Percentiles rank a stretch among this genome's conserved stretches.
Conservation (phyloP, 176 grass and related monocot species). For the Cenchrus fungigraminus region DNA sequence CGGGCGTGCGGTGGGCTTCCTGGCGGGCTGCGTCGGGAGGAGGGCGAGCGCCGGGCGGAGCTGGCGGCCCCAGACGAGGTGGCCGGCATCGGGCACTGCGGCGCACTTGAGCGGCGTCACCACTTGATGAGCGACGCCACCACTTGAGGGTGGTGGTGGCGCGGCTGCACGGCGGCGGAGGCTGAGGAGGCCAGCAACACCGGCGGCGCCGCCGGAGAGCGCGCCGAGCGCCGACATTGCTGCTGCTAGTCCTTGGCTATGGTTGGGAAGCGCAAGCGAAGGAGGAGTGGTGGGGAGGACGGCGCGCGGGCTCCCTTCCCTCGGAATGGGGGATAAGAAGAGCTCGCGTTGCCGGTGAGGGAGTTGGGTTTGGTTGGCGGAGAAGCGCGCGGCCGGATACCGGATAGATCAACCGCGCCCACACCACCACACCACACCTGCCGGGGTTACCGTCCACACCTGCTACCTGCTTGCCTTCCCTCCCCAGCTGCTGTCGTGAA, state of each 20-base stretch:
- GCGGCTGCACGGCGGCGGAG: slow-evolving; percentile 40
- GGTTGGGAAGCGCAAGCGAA: too few species aligned
- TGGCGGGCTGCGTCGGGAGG: neutral
- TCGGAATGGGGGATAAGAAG: too few species aligned
- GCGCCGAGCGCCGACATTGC: slow-evolving; percentile 68
- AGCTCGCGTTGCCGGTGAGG: too few species aligned
- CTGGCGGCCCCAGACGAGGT: slow-evolving; percentile 76
- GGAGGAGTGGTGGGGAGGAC: neutral
- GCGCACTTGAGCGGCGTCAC: neutral
- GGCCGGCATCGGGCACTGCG: slow-evolving; percentile 54
- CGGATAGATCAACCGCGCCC: too few species aligned
- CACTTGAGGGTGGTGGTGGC: neutral
- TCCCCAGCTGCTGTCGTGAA: too few species aligned
- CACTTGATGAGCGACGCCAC: too few species aligned
- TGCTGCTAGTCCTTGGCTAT: neutral
- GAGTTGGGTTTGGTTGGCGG: too few species aligned
- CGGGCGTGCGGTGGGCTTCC: slow-evolving; percentile 36
- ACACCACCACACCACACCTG: too few species aligned
- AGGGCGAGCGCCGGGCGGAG: slow-evolving; percentile 62
- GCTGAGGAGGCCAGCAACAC: slow-evolving; percentile 58
- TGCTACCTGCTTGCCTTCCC: too few species aligned
- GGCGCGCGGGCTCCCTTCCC: neutral
- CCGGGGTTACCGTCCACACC: too few species aligned
- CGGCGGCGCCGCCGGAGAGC: slow-evolving; percentile 54
- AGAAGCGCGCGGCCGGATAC: too few species aligned